These are phyloP conservation scores for Globisporangium rhizosaccharum DNA, from an alignment of 352 stramenopile species.

Conservation along the genomic window DNA sequence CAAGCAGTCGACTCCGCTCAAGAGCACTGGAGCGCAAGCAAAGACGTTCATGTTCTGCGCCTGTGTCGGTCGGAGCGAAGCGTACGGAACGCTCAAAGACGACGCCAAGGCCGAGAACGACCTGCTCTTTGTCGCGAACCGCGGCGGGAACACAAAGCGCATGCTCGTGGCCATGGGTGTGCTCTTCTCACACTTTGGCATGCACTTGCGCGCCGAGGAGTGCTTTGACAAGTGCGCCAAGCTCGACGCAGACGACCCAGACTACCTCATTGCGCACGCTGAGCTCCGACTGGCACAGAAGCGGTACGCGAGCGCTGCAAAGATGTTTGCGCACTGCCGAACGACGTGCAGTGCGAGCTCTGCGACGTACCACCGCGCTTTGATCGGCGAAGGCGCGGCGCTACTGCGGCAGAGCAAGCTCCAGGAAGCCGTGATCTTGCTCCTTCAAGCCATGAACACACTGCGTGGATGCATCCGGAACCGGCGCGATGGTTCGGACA, in stretches of 20 bases:
- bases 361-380: conserved; percentile 30
- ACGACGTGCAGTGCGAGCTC: conserved; percentile 17
- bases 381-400: conserved; percentile 40
- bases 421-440: conserved; percentile 29
- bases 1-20: background rate
- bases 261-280: conserved; percentile 44
- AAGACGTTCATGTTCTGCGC: conserved; percentile 40
- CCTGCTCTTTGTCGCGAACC: conserved; percentile 27
- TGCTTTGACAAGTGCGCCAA: conserved; percentile 34
- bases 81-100: conserved; percentile 20
- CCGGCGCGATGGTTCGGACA: background rate
- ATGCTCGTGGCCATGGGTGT: conserved; percentile 39
- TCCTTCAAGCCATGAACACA: conserved; percentile 36
- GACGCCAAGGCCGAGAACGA: conserved; percentile 29
- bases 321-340: conserved; percentile 39
- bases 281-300: conserved; percentile 45
- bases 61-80: conserved; percentile 35
- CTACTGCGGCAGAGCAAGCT: conserved; percentile 36
- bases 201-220: conserved; percentile 42
- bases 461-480: conserved; percentile 20
- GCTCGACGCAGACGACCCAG: conserved; percentile 25
- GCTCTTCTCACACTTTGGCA: conserved; percentile 46
- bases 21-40: conserved; percentile 9
- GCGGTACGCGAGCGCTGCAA: conserved; percentile 21
- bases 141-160: conserved; percentile 24